Evolutionary conservation across 306 rosid genomes (phyloP).

Genomic region (Castanea mollissima): DNA sequence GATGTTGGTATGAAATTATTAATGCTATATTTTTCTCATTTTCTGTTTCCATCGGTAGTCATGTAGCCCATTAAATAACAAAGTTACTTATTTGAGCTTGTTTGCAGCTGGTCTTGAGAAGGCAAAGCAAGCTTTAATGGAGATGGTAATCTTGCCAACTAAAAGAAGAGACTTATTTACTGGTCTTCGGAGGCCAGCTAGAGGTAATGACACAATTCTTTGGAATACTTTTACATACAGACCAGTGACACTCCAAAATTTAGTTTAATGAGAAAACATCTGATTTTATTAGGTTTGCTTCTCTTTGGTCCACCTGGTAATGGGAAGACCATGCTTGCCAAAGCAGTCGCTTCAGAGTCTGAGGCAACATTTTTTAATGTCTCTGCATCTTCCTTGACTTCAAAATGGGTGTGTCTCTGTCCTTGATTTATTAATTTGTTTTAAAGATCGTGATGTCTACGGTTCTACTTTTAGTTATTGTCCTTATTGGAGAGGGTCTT

Average conservation of each 20-base stretch:
- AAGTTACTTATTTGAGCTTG: conserved; percentile 31
- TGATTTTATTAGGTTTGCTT: conserved; percentile 70
- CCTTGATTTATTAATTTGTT: conserved; percentile 5
- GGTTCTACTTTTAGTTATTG: neutral
- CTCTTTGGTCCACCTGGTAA: conserved; percentile 98
- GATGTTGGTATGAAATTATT: conserved; percentile 72
- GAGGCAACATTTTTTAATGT: conserved; percentile 93
- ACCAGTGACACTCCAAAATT: neutral
- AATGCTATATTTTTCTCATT: neutral
- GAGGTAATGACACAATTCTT: conserved; percentile 47
- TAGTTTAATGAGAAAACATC: conserved; percentile 5
- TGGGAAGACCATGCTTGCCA: conserved; percentile 99
- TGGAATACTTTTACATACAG: neutral
- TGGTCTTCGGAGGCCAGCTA: conserved; percentile 94
- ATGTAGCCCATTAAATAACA: conserved; percentile 3
- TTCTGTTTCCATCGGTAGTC: conserved; percentile 6
- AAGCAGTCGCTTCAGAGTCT: conserved; percentile 98
- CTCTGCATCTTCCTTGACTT: conserved; percentile 88
- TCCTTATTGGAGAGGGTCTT: conserved; percentile 18
- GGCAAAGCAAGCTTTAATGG: conserved; percentile 94
- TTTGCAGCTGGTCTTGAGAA: conserved; percentile 92
- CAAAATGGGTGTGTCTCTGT: conserved; percentile 82
- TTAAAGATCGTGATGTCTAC: conserved; percentile 10
- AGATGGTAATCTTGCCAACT: conserved; percentile 97
- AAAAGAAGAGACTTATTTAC: conserved; percentile 95